These are phyloP conservation scores for Phytophthora litchii DNA, from an alignment of 352 stramenopile species.

Conservation along the genomic window DNA sequence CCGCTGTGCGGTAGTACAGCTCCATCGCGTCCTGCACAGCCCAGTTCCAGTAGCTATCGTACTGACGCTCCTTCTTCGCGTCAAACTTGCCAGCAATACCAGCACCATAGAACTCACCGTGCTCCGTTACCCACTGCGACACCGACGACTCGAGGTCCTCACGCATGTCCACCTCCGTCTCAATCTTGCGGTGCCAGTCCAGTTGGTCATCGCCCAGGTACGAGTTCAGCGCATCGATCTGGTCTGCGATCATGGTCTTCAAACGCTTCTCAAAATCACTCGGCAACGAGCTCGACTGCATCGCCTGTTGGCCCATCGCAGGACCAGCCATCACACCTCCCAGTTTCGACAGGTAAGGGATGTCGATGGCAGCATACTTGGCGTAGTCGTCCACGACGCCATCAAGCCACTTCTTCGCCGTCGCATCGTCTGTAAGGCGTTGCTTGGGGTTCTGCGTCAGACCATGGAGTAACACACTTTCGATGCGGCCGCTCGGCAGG, in stretches of 20 bases:
- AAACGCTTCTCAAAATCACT: slow-evolving; percentile 61
- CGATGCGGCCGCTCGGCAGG: slow-evolving; percentile 69
- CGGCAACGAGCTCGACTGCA: slow-evolving; percentile 38
- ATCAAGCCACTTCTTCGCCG: slow-evolving; percentile 84
- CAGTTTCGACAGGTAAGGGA: slow-evolving; percentile 60
- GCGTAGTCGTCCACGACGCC: slow-evolving; percentile 79
- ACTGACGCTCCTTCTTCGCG: slow-evolving; percentile 70
- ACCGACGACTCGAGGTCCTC: slow-evolving; percentile 62
- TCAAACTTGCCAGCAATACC: slow-evolving; percentile 72
- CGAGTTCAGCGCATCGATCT: slow-evolving; percentile 52
- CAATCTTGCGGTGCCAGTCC: slow-evolving; percentile 56
- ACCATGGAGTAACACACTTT: slow-evolving; percentile 81
- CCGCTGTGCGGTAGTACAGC: slow-evolving; percentile 57
- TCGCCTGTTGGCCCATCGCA: slow-evolving; percentile 36
- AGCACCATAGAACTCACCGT: slow-evolving; percentile 60
- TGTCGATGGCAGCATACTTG: slow-evolving; percentile 57
- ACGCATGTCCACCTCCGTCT: slow-evolving; percentile 55
- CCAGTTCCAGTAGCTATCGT: slow-evolving; percentile 88
- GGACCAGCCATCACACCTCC: slow-evolving; percentile 37
- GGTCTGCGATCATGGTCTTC: slow-evolving; percentile 63
- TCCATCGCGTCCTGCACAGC: slow-evolving; percentile 71
- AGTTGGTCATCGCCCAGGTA: slow-evolving; percentile 59
- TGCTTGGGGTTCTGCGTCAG: slow-evolving; percentile 74
- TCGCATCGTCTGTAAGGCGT: slow-evolving; percentile 62
- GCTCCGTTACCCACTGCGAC: slow-evolving; percentile 56